Base-by-base conservation (phyloP, 768 basidiomycete species). In the Sporobolomyces pararoseus region DNA sequence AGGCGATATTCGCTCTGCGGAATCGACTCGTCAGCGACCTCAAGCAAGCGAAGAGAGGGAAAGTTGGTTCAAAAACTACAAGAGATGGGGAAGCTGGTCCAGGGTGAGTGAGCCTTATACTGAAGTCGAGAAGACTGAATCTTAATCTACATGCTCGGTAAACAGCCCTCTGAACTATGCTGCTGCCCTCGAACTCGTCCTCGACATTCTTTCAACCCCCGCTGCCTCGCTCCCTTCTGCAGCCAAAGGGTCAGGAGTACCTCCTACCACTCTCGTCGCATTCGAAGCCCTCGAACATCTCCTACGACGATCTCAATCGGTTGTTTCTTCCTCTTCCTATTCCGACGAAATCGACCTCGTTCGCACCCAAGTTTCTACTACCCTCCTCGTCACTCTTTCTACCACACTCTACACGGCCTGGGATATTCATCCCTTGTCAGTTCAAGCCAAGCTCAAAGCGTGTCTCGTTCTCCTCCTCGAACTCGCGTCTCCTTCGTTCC, bases 231-330 rank as follows among this genome's bases (percentile, higher is more conserved):
- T 60, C 0, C 55, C 53, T 4, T 39, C 62, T 4, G 50, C 62
- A 10, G 16, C 49, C 27, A 44, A 34, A 31, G 39, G 61, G 6
- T 25, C 34, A 1, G 50, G 58, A 3, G 55, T 53, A 2, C 60
- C 58, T 16, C 39, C 52, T 0, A 57, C 58, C 2, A 63, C 66
- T 5, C 51, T 63, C 14, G 51, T 66, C 3, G 71, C 71, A 2
- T 59, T 72, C 44, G 71, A 72, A 23, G 58, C 66, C 0, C 71
- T 72, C 66, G 71, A 72, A 27, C 51, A 64, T 23, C 51, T 72
- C n/a, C 57, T 72, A 19, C 57, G 39, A 23, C 61, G 65, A 5
- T 49, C 66, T 1, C 51, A 54, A 23, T 2, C 32, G 21, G 44
- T 63, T 54, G 25, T 62, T 25, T 1, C 47, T 39, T 14, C n/a